These are phyloP conservation scores for Tuber umbilicatum DNA, from an alignment of 495 filamentous ascomycete species.

Conservation along the genomic window DNA sequence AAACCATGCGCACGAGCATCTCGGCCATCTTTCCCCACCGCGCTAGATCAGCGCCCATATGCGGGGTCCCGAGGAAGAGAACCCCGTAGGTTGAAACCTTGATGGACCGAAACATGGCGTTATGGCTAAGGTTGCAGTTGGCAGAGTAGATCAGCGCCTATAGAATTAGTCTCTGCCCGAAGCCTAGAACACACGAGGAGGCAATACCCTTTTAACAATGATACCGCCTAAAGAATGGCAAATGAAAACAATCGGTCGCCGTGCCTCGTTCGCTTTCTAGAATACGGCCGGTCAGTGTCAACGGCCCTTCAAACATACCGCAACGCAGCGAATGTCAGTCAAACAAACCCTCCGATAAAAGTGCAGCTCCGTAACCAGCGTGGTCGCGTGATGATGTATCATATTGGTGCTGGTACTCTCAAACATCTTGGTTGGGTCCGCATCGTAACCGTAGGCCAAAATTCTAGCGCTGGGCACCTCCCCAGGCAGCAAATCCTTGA, in stretches of 20 bases:
- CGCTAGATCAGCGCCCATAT: constrained; percentile 69
- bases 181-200: constrained; percentile 12
- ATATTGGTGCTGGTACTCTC: constrained; percentile 62
- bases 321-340: not conserved
- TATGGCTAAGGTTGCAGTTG: constrained; percentile 58
- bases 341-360: constrained; percentile 55
- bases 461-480: constrained; percentile 60
- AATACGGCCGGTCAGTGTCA: constrained; percentile 45
- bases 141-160: constrained; percentile 58
- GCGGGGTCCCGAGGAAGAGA: constrained; percentile 82
- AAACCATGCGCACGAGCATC: constrained; percentile 61
- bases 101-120: constrained; percentile 67
- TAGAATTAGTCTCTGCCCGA: not conserved
- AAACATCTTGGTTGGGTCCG: constrained; percentile 60
- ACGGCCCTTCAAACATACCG: not conserved
- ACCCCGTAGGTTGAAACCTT: constrained; percentile 79
- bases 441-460: constrained; percentile 79
- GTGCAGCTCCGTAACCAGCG: constrained; percentile 57
- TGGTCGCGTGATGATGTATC: constrained; percentile 77
- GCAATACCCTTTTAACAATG: constrained; percentile 61
- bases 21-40: constrained; percentile 70
- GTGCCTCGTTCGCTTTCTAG: constrained; percentile 53
- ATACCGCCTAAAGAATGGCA: constrained; percentile 79
- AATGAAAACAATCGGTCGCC: constrained; percentile 75
- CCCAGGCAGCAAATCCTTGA: constrained; percentile 64